A percentile compares a stretch with the other conserved stretches of the same genome.
Conservation (phyloP, 2,329 filamentous ascomycete species). For the Ascochyta rabiei region DNA sequence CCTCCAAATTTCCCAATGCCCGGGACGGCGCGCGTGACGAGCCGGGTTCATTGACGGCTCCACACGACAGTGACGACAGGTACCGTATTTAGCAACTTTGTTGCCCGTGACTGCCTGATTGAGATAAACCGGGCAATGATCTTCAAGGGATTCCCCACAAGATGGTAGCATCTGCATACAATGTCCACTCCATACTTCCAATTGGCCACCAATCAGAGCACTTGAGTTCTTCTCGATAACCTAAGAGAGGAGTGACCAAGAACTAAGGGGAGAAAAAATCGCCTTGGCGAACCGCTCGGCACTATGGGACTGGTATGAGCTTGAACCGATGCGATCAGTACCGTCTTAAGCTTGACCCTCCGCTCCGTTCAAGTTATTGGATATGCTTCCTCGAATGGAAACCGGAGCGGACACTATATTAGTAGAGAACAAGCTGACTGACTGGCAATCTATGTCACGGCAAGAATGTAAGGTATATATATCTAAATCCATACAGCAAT, state of each 20-base stretch:
- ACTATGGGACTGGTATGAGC: neutral
- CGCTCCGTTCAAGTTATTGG: neutral
- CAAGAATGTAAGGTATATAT: neutral
- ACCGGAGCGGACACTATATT: neutral
- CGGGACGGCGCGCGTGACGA: constrained; percentile 13
- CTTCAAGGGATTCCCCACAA: neutral
- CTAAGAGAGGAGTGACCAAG: constrained; percentile 1
- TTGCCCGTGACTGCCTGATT: constrained; percentile 8
- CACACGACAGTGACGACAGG: neutral
- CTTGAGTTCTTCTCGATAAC: neutral
- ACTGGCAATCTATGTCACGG: neutral
- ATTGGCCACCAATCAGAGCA: constrained; percentile 5
- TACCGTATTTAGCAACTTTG: constrained; percentile 1
- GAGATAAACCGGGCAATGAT: neutral
- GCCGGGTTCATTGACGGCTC: neutral
- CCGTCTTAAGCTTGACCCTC: neutral
- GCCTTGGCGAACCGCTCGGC: neutral
- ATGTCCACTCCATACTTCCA: neutral
- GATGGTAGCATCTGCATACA: neutral
- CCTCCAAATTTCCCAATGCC: constrained; percentile 15
- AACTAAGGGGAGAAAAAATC: neutral
- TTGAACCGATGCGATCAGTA: neutral
- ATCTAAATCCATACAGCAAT: neutral
- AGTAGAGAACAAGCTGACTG: neutral
- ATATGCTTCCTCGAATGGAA: constrained; percentile 5